Conservation (phyloP, 2,329 filamentous ascomycete species). For the Boeremia exigua region DNA sequence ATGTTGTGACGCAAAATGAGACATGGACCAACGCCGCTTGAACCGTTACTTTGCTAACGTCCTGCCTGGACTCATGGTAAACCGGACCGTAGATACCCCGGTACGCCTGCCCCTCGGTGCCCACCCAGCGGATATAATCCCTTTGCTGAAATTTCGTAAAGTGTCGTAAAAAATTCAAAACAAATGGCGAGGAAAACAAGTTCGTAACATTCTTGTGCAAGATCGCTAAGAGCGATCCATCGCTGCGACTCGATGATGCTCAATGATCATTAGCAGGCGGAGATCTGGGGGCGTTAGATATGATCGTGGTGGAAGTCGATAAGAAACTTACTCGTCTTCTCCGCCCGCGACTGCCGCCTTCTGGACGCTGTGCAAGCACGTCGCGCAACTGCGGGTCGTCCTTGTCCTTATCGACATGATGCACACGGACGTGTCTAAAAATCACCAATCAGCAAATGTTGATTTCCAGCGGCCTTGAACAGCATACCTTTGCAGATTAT, state of each 20-base stretch:
- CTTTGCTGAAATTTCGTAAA: conserved; percentile 8
- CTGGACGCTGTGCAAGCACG: conserved; percentile 83
- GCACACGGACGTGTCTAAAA: conserved; percentile 84
- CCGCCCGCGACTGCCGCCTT: conserved; percentile 81
- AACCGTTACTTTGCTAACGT: conserved; percentile 5
- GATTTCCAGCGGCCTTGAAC: neutral
- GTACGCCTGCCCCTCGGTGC: conserved; percentile 10
- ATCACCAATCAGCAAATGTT: neutral
- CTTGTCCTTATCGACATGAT: conserved; percentile 88
- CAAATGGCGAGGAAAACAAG: neutral
- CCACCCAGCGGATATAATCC: conserved; percentile 5
- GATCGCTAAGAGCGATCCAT: neutral
- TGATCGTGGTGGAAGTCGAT: neutral
- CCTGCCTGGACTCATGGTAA: conserved; percentile 2
- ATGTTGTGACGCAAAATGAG: neutral
- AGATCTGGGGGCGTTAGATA: conserved; percentile 5
- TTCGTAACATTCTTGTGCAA: neutral
- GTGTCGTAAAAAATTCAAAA: neutral
- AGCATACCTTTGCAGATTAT: conserved; percentile 88
- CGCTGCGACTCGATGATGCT: neutral
- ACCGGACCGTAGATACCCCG: conserved; percentile 2
- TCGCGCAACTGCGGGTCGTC: conserved; percentile 82
- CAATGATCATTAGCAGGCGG: conserved; percentile 6
- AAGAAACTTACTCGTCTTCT: conserved; percentile 64
- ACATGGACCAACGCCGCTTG: neutral